These are phyloP conservation scores for Ceratobasidium sp. DNA, from an alignment of 1,284 basidiomycete species.

Conservation along the genomic window DNA sequence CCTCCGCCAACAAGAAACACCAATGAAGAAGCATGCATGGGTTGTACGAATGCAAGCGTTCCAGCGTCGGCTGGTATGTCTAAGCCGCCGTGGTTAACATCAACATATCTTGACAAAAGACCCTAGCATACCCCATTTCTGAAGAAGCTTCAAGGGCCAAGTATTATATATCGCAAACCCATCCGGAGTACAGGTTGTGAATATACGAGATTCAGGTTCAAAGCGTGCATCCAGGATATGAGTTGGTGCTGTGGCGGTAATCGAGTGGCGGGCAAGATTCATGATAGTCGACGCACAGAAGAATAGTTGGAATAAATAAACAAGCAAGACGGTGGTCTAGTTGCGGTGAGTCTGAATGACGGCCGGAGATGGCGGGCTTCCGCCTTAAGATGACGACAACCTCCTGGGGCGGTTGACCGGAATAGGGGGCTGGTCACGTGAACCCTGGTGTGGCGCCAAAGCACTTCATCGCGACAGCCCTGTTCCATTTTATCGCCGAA, in stretches of 20 bases:
- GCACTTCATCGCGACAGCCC: no score
- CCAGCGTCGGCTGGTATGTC: constrained; percentile 51
- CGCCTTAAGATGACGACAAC: constrained; percentile 13
- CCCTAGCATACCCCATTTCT: constrained; percentile 71
- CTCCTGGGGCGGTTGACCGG: constrained; percentile 23
- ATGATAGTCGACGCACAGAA: constrained; percentile 56
- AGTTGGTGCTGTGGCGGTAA: constrained; percentile 78
- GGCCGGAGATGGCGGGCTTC: constrained; percentile 12
- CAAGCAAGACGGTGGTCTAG: neutral
- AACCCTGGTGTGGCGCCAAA: no score
- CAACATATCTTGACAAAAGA: neutral
- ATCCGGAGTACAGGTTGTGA: constrained; percentile 79
- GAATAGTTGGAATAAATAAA: constrained; percentile 10
- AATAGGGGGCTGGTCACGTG: no score
- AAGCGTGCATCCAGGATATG: constrained; percentile 80
- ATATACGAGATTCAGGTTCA: constrained; percentile 77
- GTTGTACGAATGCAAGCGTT: constrained; percentile 77
- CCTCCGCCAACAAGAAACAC: constrained; percentile 91
- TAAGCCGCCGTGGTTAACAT: neutral
- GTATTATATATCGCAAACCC: constrained; percentile 89
- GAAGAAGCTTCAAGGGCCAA: constrained; percentile 77
- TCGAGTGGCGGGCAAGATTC: constrained; percentile 88
- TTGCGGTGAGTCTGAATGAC: neutral
- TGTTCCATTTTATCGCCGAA: no score
- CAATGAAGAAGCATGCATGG: constrained; percentile 83